Evolutionary conservation across 1,284 basidiomycete species (phyloP).

Genomic region (Leccinum ponderosum): DNA sequence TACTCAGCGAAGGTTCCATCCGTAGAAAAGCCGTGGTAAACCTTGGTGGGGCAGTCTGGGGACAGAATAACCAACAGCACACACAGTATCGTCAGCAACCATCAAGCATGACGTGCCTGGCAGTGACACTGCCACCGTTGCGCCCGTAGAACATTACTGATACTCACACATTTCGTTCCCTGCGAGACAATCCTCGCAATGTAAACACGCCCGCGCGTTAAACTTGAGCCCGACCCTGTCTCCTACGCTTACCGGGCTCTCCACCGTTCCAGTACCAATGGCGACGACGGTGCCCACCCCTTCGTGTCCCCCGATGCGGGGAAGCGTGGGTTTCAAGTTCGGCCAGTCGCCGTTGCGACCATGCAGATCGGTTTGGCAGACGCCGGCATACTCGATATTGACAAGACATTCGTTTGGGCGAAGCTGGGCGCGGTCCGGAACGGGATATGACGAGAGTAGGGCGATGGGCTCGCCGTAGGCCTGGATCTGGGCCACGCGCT

Average conservation of each 20-base stretch:
- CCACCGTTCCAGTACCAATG: conserved; percentile 50
- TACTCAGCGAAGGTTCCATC: conserved; percentile 60
- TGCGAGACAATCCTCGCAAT: conserved; percentile 62
- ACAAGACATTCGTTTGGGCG: conserved; percentile 67
- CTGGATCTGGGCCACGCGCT: conserved; percentile 50
- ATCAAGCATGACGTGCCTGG: not conserved
- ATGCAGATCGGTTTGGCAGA: conserved; percentile 70
- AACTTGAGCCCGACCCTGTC: conserved; percentile 78
- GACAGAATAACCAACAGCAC: conserved; percentile 2
- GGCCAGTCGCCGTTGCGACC: conserved; percentile 58
- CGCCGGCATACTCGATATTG: conserved; percentile 62
- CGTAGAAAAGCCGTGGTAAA: conserved; percentile 55
- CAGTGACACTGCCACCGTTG: not conserved
- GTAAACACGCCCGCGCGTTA: conserved; percentile 61
- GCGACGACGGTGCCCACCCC: conserved; percentile 64
- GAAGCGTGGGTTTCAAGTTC: conserved; percentile 42
- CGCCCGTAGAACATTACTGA: not conserved
- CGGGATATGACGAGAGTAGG: conserved; percentile 43
- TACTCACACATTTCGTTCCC: conserved; percentile 54
- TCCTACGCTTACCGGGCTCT: conserved; percentile 52
- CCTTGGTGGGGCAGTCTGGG: conserved; percentile 41
- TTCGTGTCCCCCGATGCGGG: conserved; percentile 73
- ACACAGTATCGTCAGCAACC: not conserved
- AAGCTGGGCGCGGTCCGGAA: conserved; percentile 58
- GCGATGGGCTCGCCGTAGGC: conserved; percentile 36